Conservation (phyloP, 2,329 filamentous ascomycete species). For the Aspergillus floridensis region DNA sequence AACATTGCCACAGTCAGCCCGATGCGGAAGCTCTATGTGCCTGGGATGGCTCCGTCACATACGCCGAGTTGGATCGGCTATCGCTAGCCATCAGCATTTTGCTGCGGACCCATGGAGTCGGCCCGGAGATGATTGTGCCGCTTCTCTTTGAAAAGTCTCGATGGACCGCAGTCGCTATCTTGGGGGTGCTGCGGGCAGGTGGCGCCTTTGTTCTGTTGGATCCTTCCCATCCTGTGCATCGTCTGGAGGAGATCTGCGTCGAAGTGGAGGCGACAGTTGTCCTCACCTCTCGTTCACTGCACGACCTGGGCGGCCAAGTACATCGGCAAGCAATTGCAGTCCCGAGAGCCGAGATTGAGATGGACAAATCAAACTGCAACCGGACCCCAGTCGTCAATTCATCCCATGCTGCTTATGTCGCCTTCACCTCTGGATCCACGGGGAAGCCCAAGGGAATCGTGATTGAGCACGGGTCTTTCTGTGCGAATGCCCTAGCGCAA, state of each 20-base stretch:
- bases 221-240: neutral
- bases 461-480: slow-evolving; percentile 60
- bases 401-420: neutral
- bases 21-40: neutral
- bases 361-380: neutral
- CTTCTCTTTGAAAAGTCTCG: neutral
- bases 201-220: neutral
- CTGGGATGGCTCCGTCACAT: neutral
- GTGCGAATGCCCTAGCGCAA: neutral
- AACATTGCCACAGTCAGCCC: neutral
- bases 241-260: neutral
- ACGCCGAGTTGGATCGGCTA: neutral
- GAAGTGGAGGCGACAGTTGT: neutral
- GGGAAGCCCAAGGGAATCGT: slow-evolving; percentile 82
- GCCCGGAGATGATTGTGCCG: neutral
- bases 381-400: neutral
- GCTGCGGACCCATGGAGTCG: neutral
- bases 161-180: neutral
- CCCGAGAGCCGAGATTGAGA: no score
- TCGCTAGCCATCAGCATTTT: neutral
- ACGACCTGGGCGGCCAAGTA: neutral
- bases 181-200: neutral
- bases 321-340: neutral
- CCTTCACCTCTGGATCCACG: slow-evolving; percentile 78
- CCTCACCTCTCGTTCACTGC: neutral